Evolutionary conservation across 257 asterid genomes (phyloP).

Genomic region (Cordia subcordata): DNA sequence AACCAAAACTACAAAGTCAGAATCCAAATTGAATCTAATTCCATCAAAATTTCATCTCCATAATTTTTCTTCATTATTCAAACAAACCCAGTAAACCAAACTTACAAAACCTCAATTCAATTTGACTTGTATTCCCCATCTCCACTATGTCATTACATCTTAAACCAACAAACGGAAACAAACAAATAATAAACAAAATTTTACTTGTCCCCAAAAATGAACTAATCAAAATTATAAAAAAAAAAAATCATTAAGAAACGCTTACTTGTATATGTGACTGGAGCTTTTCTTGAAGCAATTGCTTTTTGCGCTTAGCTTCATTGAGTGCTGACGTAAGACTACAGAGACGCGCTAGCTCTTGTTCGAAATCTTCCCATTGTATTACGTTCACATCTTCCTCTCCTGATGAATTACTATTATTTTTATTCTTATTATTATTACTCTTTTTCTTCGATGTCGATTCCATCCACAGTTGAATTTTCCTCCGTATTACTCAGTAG

Average conservation of each 20-base stretch:
- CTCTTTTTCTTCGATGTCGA: slow-evolving; percentile 29
- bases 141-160: not conserved
- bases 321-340: slow-evolving; percentile 73
- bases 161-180: not conserved
- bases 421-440: slow-evolving; percentile 10
- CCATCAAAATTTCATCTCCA: too few relatives aligned
- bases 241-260: not conserved
- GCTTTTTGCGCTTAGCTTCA: slow-evolving; percentile 59
- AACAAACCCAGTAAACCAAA: too few relatives aligned
- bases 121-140: not conserved
- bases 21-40: not conserved
- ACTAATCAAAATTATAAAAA: not conserved
- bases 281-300: slow-evolving; percentile 51
- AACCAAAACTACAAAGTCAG: not conserved
- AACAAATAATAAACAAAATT: not conserved
- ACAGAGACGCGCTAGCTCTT: slow-evolving; percentile 74
- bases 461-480: slow-evolving; percentile 44
- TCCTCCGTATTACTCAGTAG: slow-evolving; percentile 4
- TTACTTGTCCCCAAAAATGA: not conserved
- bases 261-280: slow-evolving; percentile 55
- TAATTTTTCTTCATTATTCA: too few relatives aligned
- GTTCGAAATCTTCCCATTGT: slow-evolving; percentile 93
- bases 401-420: not conserved
- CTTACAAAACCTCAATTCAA: too few relatives aligned
- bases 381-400: slow-evolving; percentile 26